These are phyloP conservation scores for Calonectria hawksworthii DNA, from an alignment of 2,329 filamentous ascomycete species.

Conservation along the genomic window DNA sequence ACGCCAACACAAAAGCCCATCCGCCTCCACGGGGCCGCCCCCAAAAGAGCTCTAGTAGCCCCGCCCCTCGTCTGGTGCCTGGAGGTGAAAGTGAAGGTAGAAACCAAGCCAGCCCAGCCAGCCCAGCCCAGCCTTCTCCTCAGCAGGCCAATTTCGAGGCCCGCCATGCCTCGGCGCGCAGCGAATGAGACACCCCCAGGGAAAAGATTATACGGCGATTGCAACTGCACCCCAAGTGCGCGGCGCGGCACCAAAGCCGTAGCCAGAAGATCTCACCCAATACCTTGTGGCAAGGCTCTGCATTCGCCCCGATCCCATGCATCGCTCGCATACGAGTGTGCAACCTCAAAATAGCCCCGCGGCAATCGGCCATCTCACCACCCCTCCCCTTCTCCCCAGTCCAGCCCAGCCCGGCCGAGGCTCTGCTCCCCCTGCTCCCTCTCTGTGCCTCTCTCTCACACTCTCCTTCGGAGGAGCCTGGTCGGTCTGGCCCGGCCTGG, in stretches of 20 bases:
- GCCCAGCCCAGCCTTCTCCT: neutral
- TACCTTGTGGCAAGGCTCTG: neutral
- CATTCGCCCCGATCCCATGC: conserved; percentile 8
- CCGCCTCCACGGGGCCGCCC: neutral
- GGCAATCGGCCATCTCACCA: conserved; percentile 27
- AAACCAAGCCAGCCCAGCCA: neutral
- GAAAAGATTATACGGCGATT: conserved; percentile 17
- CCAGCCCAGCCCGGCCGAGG: neutral
- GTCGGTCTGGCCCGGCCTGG: no score
- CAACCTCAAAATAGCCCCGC: conserved; percentile 28
- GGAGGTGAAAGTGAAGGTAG: neutral
- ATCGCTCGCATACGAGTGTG: conserved; percentile 6
- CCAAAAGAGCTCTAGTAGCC: neutral
- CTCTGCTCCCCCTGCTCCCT: neutral
- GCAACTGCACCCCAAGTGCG: neutral
- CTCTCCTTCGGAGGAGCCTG: neutral
- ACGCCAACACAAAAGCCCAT: neutral
- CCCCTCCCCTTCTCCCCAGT: neutral
- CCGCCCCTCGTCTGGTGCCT: neutral
- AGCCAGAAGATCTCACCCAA: neutral
- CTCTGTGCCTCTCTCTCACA: neutral
- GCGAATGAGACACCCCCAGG: conserved; percentile 31
- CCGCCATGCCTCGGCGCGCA: conserved; percentile 22
- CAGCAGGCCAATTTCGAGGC: conserved; percentile 21
- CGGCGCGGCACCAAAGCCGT: no score